These are phyloP conservation scores for Emergomyces orientalis DNA, from an alignment of 2,329 filamentous ascomycete species.

Conservation along the genomic window DNA sequence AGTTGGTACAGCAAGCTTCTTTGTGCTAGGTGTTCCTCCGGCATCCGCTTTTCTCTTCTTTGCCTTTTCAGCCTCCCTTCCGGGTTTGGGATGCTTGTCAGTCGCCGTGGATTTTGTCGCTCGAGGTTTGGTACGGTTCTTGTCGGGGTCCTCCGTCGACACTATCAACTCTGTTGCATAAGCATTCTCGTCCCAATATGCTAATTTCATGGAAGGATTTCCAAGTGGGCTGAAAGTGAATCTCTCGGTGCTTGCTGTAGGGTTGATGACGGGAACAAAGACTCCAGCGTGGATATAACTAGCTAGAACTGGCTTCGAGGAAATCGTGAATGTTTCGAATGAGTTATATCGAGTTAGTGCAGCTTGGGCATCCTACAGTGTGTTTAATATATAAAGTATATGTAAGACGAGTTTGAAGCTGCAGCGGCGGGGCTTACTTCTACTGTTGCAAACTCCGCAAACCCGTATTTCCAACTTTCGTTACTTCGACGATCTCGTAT, in stretches of 20 bases:
- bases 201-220: conserved; percentile 57
- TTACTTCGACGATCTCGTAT: conserved; percentile 63
- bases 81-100: conserved; percentile 18
- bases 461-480: conserved; percentile 71
- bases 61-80: conserved; percentile 35
- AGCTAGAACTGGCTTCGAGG: conserved; percentile 59
- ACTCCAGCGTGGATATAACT: conserved; percentile 77
- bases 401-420: not conserved
- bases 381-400: not conserved
- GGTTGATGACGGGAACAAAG: conserved; percentile 63
- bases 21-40: conserved; percentile 24
- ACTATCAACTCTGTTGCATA: conserved; percentile 59
- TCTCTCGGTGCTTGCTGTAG: conserved; percentile 47
- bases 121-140: conserved; percentile 13
- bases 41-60: conserved; percentile 42
- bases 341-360: conserved; percentile 64
- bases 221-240: conserved; percentile 63
- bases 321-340: conserved; percentile 67
- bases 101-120: not conserved
- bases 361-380: conserved; percentile 54
- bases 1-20: conserved; percentile 48
- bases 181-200: conserved; percentile 67
- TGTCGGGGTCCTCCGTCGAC: conserved; percentile 42
- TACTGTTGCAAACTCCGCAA: conserved; percentile 70
- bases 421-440: conserved; percentile 35